Evolutionary conservation across 2,329 filamentous ascomycete species (phyloP).

Genomic region (Exophiala spinifera): DNA sequence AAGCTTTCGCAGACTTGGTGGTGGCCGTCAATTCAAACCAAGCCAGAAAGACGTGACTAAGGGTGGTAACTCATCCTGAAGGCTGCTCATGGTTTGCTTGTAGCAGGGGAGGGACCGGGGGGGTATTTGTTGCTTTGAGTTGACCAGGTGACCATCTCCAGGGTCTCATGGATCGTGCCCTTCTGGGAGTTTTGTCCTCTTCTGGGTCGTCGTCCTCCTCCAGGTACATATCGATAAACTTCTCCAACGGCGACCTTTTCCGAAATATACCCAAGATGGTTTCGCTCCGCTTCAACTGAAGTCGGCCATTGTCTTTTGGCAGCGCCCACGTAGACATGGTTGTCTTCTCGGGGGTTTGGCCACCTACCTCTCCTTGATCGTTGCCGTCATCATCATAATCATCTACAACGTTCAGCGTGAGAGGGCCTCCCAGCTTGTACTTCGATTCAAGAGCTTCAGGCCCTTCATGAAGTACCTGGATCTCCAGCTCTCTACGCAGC

Average conservation of each 20-base stretch:
- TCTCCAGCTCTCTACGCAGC: conserved; percentile 23
- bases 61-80: neutral
- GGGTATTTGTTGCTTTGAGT: conserved; percentile 5
- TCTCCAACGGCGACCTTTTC: conserved; percentile 21
- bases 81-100: neutral
- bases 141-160: conserved; percentile 7
- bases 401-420: conserved; percentile 10
- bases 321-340: too few species aligned
- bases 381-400: conserved; percentile 7
- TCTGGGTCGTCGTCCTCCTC: conserved; percentile 21
- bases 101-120: conserved; percentile 8
- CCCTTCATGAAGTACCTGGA: conserved; percentile 18
- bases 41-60: neutral
- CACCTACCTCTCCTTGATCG: neutral
- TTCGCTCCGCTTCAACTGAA: conserved; percentile 11
- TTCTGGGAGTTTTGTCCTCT: conserved; percentile 3
- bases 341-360: too few species aligned
- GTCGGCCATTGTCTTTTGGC: neutral
- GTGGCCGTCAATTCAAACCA: conserved; percentile 5
- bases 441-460: conserved; percentile 11
- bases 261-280: conserved; percentile 24
- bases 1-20: conserved; percentile 19
- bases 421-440: conserved; percentile 13
- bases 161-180: conserved; percentile 3
- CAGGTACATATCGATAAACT: conserved; percentile 27